phyloP scores from a whole-genome alignment of 306 rosid genomes.

The Heteromeles arbutifolia region DNA sequence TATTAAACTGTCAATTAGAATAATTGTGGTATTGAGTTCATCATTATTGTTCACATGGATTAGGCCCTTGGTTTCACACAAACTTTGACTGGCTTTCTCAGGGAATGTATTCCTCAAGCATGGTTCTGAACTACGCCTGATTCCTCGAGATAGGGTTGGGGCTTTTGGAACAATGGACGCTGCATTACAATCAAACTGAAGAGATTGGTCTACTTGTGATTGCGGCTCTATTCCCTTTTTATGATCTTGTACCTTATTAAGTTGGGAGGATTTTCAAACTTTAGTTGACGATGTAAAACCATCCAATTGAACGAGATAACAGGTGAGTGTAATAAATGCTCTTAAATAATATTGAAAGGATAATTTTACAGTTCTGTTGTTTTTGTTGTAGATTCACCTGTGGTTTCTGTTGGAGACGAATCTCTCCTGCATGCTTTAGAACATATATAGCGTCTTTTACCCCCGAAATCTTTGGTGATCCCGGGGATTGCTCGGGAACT shows the following conservation, averaged over 20 bases:
- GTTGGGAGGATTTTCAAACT: not conserved
- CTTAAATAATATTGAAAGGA: constrained; percentile 1
- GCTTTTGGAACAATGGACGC: constrained; percentile 15
- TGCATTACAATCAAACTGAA: constrained; percentile 13
- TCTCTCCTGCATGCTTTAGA: not conserved
- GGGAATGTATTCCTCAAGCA: constrained; percentile 66
- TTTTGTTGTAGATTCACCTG: not conserved
- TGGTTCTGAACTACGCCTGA: constrained; percentile 56
- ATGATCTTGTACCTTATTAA: not conserved
- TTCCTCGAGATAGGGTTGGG: constrained; percentile 63
- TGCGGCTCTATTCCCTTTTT: not conserved
- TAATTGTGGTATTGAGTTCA: not conserved
- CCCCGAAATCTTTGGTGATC: not conserved
- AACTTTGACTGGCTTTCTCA: constrained; percentile 4
- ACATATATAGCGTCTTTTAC: not conserved
- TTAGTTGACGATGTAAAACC: not conserved
- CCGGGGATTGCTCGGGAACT: not conserved
- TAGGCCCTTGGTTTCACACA: not conserved
- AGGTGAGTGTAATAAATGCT: not conserved
- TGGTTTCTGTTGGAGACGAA: not conserved
- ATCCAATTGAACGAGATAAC: not conserved
- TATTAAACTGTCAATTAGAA: not conserved
- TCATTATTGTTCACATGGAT: not conserved
- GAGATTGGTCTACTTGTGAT: not conserved
- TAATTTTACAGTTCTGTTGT: not conserved